phyloP scores from a whole-genome alignment of 495 filamentous ascomycete genomes.

The Penicillium canescens region DNA sequence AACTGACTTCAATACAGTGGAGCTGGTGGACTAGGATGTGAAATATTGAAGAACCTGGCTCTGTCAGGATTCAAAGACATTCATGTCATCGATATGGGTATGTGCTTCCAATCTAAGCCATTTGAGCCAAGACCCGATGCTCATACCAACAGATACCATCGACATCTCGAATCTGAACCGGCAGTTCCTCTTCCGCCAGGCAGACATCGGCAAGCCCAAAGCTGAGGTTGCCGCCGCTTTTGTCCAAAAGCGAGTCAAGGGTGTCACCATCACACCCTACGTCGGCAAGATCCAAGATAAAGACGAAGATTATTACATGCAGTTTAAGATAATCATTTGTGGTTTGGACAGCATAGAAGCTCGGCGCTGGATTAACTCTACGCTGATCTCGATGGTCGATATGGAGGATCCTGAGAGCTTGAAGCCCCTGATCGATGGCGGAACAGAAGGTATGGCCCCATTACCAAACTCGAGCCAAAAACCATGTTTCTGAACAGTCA shows the following conservation, averaged over 20 bases:
- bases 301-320: constrained; percentile 96
- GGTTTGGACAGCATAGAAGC: constrained; percentile 98
- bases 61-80: constrained; percentile 95
- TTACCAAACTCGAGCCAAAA: neutral
- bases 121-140: neutral
- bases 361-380: constrained; percentile 96
- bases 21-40: constrained; percentile 93
- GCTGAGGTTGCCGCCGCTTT: constrained; percentile 91
- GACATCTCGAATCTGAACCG: constrained; percentile 98
- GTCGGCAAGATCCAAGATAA: constrained; percentile 97
- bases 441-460: constrained; percentile 73
- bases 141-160: constrained; percentile 72
- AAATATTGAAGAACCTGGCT: constrained; percentile 95
- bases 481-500: constrained; percentile 13
- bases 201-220: constrained; percentile 92
- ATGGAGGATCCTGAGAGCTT: constrained; percentile 72
- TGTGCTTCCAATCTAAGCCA: constrained; percentile 1
- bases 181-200: constrained; percentile 92
- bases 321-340: constrained; percentile 90
- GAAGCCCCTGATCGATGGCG: constrained; percentile 94
- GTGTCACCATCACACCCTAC: constrained; percentile 89
- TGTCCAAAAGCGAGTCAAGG: constrained; percentile 83
- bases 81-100: constrained; percentile 98
- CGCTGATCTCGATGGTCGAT: constrained; percentile 86
- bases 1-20: constrained; percentile 56